Conservation (phyloP, 805 yeast genomes). For the Cyberlindnera amylophila region DNA sequence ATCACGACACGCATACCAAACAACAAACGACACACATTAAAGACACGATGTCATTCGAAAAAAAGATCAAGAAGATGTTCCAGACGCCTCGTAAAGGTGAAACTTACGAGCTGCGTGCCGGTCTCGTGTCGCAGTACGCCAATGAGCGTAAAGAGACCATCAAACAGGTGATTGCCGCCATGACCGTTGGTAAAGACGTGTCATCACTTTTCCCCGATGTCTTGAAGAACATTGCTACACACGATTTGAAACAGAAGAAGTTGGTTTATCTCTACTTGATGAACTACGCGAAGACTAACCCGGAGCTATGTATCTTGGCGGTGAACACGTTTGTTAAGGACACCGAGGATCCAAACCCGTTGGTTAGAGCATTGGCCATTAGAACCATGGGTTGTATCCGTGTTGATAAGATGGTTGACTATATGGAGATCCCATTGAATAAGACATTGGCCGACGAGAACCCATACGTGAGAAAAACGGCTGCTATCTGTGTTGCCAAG, state of each 20-base stretch:
- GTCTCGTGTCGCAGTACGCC: slow-evolving; percentile 92
- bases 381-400: slow-evolving; percentile 98
- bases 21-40: not conserved
- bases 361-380: slow-evolving; percentile 92
- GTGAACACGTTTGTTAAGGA: slow-evolving; percentile 95
- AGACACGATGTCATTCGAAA: slow-evolving; percentile 38
- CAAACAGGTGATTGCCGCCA: slow-evolving; percentile 93
- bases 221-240: slow-evolving; percentile 92
- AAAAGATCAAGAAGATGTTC: slow-evolving; percentile 51
- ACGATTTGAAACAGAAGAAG: slow-evolving; percentile 94
- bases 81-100: slow-evolving; percentile 66
- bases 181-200: slow-evolving; percentile 97
- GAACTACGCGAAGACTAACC: slow-evolving; percentile 96
- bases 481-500: slow-evolving; percentile 96
- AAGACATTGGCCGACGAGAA: slow-evolving; percentile 87
- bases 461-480: slow-evolving; percentile 96
- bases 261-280: slow-evolving; percentile 89
- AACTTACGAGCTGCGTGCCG: slow-evolving; percentile 84
- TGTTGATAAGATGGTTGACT: slow-evolving; percentile 92
- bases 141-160: slow-evolving; percentile 95
- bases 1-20: not conserved
- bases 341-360: slow-evolving; percentile 94
- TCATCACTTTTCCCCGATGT: slow-evolving; percentile 94
- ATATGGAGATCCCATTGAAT: slow-evolving; percentile 84
- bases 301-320: slow-evolving; percentile 92